A percentile compares a stretch with the other conserved stretches of the same genome.
Evolutionary conservation across 495 filamentous ascomycete species (phyloP).

Genomic region (Lineolata rhizophorae): DNA sequence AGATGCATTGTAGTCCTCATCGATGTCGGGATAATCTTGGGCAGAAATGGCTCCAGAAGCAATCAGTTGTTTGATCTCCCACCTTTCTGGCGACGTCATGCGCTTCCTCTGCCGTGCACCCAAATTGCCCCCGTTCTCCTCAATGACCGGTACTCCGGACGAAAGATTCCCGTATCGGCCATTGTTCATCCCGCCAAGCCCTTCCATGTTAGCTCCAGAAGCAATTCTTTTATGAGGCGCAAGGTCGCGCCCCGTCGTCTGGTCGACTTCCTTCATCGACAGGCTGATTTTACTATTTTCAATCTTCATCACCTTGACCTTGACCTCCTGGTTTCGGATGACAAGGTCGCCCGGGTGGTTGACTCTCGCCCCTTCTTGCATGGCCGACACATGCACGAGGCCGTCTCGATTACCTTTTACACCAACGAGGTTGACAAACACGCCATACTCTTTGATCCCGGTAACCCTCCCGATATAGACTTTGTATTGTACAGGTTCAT

Average conservation of each 20-base stretch:
- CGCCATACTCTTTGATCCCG: conserved; percentile 85
- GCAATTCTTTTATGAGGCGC: conserved; percentile 61
- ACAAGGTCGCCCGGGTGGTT: conserved; percentile 84
- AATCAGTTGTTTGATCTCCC: conserved; percentile 94
- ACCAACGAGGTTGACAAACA: conserved; percentile 79
- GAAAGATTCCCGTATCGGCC: conserved; percentile 36
- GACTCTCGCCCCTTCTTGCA: conserved; percentile 67
- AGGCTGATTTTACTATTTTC: conserved; percentile 60
- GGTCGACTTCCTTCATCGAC: conserved; percentile 95
- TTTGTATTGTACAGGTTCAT: conserved; percentile 63
- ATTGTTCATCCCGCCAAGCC: conserved; percentile 33
- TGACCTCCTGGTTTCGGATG: conserved; percentile 59
- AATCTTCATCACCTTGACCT: conserved; percentile 82
- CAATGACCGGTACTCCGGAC: conserved; percentile 41
- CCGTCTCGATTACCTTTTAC: conserved; percentile 80
- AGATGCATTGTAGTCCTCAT: conserved; percentile 81
- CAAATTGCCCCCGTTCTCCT: conserved; percentile 31
- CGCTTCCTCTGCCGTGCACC: conserved; percentile 51
- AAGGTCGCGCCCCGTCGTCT: conserved; percentile 67
- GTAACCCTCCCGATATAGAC: conserved; percentile 78
- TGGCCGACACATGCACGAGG: conserved; percentile 88
- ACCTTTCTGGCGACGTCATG: conserved; percentile 86
- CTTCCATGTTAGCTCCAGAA: conserved; percentile 82
- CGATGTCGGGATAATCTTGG: conserved; percentile 79
- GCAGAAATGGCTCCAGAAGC: conserved; percentile 82